Percentiles rank a stretch among this genome's conserved stretches.
These are phyloP conservation scores for Candida glucosophila DNA, from an alignment of 1,139 yeast genomes.

Conservation along the genomic window DNA sequence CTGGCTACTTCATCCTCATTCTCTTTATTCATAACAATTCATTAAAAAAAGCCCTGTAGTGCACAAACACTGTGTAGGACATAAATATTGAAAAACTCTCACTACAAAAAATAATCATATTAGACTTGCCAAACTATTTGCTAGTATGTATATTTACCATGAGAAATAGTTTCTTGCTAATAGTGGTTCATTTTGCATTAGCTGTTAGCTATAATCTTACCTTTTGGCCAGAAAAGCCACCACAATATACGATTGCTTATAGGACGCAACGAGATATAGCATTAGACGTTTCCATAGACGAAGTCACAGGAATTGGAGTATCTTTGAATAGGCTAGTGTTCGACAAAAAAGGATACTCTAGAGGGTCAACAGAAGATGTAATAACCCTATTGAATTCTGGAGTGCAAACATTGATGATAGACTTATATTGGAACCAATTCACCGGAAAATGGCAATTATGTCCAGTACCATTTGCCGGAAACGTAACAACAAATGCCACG, in stretches of 20 bases:
- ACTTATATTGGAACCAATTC: conserved; percentile 57
- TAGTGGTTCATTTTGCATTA: too few species aligned
- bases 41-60: not conserved
- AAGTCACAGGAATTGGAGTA: conserved; percentile 50
- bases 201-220: too few species aligned
- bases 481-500: conserved; percentile 13
- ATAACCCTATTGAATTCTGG: conserved; percentile 40
- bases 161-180: too few species aligned
- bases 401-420: conserved; percentile 44
- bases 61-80: too few species aligned
- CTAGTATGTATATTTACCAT: not conserved
- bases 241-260: conserved; percentile 22
- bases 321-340: conserved; percentile 46
- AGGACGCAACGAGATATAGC: conserved; percentile 68
- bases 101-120: not conserved
- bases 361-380: conserved; percentile 29
- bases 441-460: conserved; percentile 59
- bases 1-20: not conserved
- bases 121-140: not conserved
- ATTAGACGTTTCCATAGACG: conserved; percentile 46
- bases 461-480: conserved; percentile 39
- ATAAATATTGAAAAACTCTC: too few species aligned
- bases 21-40: not conserved
- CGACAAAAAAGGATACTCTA: conserved; percentile 41
- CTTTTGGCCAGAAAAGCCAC: conserved; percentile 14